These are phyloP conservation scores for Trifolium fragiferum DNA, from an alignment of 306 rosid species.

Conservation along the genomic window DNA sequence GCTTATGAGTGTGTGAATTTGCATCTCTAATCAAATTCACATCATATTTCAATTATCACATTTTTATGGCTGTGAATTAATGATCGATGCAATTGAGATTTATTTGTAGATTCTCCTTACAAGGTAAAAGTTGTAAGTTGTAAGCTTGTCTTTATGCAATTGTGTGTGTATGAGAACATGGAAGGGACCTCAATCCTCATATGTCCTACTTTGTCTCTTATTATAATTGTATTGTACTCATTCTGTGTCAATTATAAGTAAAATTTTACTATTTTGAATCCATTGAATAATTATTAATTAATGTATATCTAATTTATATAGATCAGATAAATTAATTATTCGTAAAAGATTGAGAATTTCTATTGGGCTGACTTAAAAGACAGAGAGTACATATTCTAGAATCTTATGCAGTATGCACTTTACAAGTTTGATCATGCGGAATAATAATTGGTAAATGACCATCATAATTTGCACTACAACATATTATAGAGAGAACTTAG, in stretches of 20 bases:
- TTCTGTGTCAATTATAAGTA: too few species aligned
- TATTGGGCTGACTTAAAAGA: constrained; percentile 7
- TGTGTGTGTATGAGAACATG: neutral
- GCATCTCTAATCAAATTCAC: constrained; percentile 34
- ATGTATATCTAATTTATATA: too few species aligned
- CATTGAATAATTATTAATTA: too few species aligned
- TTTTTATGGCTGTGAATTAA: constrained; percentile 15
- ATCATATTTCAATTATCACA: constrained; percentile 36
- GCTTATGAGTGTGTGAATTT: constrained; percentile 26
- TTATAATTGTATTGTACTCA: too few species aligned
- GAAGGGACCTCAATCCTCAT: too few species aligned
- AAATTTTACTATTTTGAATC: too few species aligned
- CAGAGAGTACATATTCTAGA: constrained; percentile 17
- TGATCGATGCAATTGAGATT: constrained; percentile 9
- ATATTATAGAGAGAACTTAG: constrained; percentile 22
- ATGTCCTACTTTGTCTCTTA: neutral
- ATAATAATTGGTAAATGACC: constrained; percentile 25
- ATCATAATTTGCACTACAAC: neutral
- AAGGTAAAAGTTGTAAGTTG: constrained; percentile 24
- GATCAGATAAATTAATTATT: too few species aligned
- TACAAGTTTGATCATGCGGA: constrained; percentile 15
- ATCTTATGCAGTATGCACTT: constrained; percentile 40
- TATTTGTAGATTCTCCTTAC: constrained; percentile 39
- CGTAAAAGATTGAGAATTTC: too few species aligned
- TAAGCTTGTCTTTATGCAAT: constrained; percentile 25